Evolutionary conservation across 306 rosid genomes (phyloP).

Genomic region (Prunus armeniaca): DNA sequence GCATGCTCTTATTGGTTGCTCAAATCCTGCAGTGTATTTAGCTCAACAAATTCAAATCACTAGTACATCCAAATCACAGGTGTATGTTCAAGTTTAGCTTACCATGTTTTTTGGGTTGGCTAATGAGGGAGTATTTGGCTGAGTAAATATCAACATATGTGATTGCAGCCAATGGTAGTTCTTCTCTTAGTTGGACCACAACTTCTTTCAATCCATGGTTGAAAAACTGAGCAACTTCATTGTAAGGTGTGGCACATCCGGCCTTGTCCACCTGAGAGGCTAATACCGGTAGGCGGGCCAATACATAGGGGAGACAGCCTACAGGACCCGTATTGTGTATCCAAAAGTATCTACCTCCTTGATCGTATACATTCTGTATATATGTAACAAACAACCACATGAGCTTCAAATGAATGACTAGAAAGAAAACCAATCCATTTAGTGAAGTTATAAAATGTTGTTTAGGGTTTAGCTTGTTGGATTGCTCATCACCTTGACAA

Average conservation of each 20-base stretch:
- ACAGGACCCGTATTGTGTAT: constrained; percentile 76
- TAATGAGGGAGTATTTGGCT: constrained; percentile 28
- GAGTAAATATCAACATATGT: constrained; percentile 53
- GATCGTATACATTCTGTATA: constrained; percentile 40
- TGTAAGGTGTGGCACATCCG: constrained; percentile 53
- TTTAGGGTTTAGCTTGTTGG: too few relatives aligned
- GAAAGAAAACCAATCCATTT: neutral
- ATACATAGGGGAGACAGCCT: constrained; percentile 50
- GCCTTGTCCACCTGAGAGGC: constrained; percentile 27
- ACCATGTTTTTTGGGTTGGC: constrained; percentile 32
- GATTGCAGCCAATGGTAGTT: constrained; percentile 47
- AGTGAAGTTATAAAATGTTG: neutral
- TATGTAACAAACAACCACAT: neutral
- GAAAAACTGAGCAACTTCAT: constrained; percentile 50
- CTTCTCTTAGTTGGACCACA: constrained; percentile 36
- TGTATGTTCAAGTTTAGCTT: neutral
- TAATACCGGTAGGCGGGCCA: constrained; percentile 28
- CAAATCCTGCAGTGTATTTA: constrained; percentile 8
- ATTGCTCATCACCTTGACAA: constrained; percentile 35
- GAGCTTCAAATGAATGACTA: neutral
- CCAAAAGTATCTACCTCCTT: constrained; percentile 66
- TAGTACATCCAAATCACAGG: neutral
- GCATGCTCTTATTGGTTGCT: constrained; percentile 21
- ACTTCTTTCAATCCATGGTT: constrained; percentile 49
- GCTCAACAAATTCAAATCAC: neutral